phyloP scores from a whole-genome alignment of 371 early-diverging fungal species.

The Mortierella sp. region DNA sequence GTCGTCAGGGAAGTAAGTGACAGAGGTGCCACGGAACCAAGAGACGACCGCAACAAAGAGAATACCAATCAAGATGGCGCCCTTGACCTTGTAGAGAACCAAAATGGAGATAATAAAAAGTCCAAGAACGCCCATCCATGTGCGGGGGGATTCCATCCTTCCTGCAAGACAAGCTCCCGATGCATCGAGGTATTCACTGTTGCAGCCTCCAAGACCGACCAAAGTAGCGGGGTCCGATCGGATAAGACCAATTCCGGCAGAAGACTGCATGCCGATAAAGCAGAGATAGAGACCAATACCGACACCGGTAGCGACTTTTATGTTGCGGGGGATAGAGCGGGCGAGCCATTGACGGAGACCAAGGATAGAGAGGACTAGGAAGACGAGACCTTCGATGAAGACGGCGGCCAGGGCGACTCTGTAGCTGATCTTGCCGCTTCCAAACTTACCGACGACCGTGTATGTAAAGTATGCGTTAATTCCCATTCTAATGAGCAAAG shows the following conservation, averaged over 20 bases:
- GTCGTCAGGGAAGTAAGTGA: conserved; percentile 85
- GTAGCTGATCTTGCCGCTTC: conserved; percentile 78
- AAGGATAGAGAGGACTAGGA: conserved; percentile 79
- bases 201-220: conserved; percentile 81
- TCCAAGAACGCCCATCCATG: conserved; percentile 83
- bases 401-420: conserved; percentile 81
- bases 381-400: conserved; percentile 84
- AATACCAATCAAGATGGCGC: conserved; percentile 82
- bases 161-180: conserved; percentile 68
- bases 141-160: conserved; percentile 77
- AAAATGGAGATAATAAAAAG: conserved; percentile 78
- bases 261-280: conserved; percentile 83
- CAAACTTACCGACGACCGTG: conserved; percentile 84
- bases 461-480: conserved; percentile 87
- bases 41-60: conserved; percentile 78
- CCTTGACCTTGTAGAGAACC: conserved; percentile 76
- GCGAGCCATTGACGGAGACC: conserved; percentile 87
- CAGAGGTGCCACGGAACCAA: conserved; percentile 73
- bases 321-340: conserved; percentile 76
- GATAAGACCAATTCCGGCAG: conserved; percentile 86
- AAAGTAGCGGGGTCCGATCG: conserved; percentile 72
- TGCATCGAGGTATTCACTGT: conserved; percentile 64
- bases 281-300: conserved; percentile 86
- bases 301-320: conserved; percentile 82
- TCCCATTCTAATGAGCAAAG: conserved; percentile 68